Conservation (phyloP, 2,329 filamentous ascomycete genomes). For the Gliomastix tumulicola region DNA sequence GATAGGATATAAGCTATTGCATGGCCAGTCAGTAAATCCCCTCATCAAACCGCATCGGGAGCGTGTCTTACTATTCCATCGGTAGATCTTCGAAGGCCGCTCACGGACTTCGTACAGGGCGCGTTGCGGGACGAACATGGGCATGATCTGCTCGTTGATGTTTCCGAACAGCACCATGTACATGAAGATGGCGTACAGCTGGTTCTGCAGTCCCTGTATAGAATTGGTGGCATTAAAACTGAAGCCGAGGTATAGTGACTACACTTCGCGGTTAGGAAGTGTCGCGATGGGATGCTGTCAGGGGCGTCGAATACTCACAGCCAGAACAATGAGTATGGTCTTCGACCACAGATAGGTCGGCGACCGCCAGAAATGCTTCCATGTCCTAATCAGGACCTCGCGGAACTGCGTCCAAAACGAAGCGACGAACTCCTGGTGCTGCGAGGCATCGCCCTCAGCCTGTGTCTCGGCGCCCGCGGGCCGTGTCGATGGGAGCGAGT, state of each 20-base stretch:
- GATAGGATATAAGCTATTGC: conserved; percentile 80
- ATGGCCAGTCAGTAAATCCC: no score
- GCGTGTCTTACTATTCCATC: no score
- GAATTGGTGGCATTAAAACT: conserved; percentile 47
- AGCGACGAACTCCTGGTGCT: conserved; percentile 65
- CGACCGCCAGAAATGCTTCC: conserved; percentile 78
- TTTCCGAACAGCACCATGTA: conserved; percentile 74
- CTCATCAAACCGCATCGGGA: no score
- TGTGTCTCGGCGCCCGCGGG: neutral
- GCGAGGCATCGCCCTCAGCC: conserved; percentile 33
- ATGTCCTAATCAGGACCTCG: conserved; percentile 60
- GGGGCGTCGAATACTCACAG: conserved; percentile 71
- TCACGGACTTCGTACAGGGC: conserved; percentile 80
- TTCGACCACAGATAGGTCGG: conserved; percentile 79
- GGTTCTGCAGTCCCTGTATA: conserved; percentile 74
- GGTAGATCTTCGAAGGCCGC: conserved; percentile 75
- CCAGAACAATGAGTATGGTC: conserved; percentile 46
- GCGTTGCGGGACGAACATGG: conserved; percentile 75
- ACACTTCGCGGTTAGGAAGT: no score
- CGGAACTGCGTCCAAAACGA: conserved; percentile 48
- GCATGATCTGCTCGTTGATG: conserved; percentile 74
- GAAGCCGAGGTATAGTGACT: conserved; percentile 58
- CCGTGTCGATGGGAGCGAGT: conserved; percentile 25
- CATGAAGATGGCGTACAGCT: conserved; percentile 82
- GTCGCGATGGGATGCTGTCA: no score